Base-by-base conservation (phyloP, 768 basidiomycete genomes). In the Auriscalpium orientale region DNA sequence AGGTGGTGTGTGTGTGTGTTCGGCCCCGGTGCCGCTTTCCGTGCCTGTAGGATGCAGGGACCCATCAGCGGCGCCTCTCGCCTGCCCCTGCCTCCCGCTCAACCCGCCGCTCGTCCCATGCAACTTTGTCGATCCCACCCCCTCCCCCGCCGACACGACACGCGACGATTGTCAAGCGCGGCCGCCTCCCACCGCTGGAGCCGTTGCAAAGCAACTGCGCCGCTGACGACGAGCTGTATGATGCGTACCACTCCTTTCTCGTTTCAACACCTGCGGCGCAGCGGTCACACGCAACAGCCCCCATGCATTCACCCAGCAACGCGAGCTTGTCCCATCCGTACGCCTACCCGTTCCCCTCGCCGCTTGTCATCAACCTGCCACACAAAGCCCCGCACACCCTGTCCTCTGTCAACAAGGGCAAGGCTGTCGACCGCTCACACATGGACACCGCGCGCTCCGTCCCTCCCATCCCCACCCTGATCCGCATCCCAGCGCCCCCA, bases 271-370 rank as follows among this genome's bases (percentile, higher is more conserved):
- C 66, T 6, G 56, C 53, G 28, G n/a, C 53, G 28, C 12, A 49
- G 40, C 40, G 28, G 58, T 34, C 49, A 51, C 18, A 33, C 18
- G 61, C 54, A 59, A 61, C 58, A 56, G 33, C 47, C 54, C 58
- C 36, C 11, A 53, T 40, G 63, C 53, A 15, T 49, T 34, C 10
- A 51, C n/a, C 7, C 16, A 18, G 33, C 35, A 33, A 52, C 60
- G 22, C 63, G 57, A 55, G 54, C 55, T 66, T 61, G 49, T 69
- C 63, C 16, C 80, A 84, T 58, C 82, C 83, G 6, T 84, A 82
- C 64, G 79, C 79, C 11, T 76, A 78, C 65, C 67, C 69, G 18
- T 68, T 72, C 43, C 66, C 74, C 12, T 58, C 67, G 10, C 38
- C 63, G 43, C 44, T 56, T n/a, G 37, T 62, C 13, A 20, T 58